Base-by-base conservation (phyloP, 2,329 filamentous ascomycete species). In the Gliomastix tumulicola region DNA sequence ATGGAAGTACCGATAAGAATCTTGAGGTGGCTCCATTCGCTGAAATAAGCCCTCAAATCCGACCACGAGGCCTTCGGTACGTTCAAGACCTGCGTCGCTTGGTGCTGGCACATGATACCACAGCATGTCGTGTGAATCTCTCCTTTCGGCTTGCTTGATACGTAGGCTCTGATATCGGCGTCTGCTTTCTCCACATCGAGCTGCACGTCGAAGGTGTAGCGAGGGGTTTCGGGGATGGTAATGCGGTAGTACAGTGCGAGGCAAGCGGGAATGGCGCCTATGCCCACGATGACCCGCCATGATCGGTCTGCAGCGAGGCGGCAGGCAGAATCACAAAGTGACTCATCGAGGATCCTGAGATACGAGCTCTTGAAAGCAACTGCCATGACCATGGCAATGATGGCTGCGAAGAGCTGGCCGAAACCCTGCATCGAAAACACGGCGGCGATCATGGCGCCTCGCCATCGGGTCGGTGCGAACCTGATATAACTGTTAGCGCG, bases 341-440 rank as follows among this genome's bases (percentile, higher is more conserved):
- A 47, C 11, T 65, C 54, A 20, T 61, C 54, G 10, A 68, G 56
- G 16, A 68, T 58, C 27, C 49, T 49, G 32, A 58, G 44, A 42
- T 74, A 74, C 1, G 68, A 60, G 15, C 55, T 51, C 48, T 77
- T 79, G 60, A 85, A 87, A 3, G 72, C 76, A 13, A 70, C 62
- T 1, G 79, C 82, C 25, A 79, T 81, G 37, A 88, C 74, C 22
- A 90, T 64, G 11, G 83, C 77, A 16, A 89, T 71, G 6, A 88
- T 64, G 19, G 82, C 81, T 11, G 82, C 82, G 16, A 69, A 66
- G 35, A 90, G 76, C 51, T 90, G 84, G n/a, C 86, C 85, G 19
- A 88, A 67, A 33, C 84, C 84, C 51, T 92, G 86, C 84, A 89
- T 89, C 25, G 83, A 84, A 52, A 92, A 92, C 34, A 90, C 84